Conservation (phyloP, 805 yeast species). For the Hanseniaspora occidentalis region DNA sequence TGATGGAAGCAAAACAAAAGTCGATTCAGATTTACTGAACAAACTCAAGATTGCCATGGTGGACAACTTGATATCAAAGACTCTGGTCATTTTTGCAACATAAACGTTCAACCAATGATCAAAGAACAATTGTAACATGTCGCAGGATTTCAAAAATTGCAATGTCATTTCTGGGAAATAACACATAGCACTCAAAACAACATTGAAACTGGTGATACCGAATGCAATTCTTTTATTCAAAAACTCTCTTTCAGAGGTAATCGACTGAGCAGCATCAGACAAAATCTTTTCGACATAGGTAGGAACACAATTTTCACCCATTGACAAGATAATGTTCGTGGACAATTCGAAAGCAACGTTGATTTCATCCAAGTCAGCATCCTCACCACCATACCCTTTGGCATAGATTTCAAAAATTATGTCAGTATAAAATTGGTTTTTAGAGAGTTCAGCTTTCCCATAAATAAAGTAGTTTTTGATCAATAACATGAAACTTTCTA, state of each 20-base stretch:
- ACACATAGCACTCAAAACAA: constrained; percentile 50
- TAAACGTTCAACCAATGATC: constrained; percentile 25
- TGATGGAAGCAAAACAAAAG: not conserved
- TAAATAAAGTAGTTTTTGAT: constrained; percentile 62
- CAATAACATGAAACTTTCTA: constrained; percentile 67
- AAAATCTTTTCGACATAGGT: constrained; percentile 36
- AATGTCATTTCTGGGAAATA: constrained; percentile 47
- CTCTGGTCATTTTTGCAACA: constrained; percentile 47
- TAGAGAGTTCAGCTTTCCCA: constrained; percentile 37
- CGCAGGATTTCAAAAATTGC: constrained; percentile 32
- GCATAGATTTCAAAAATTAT: constrained; percentile 39
- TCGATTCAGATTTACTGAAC: constrained; percentile 15
- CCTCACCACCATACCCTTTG: constrained; percentile 29
- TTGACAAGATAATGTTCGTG: constrained; percentile 47
- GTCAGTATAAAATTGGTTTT: constrained; percentile 34
- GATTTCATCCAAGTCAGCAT: constrained; percentile 45
- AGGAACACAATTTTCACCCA: constrained; percentile 33
- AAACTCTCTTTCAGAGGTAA: constrained; percentile 14
- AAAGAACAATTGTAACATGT: constrained; percentile 40
- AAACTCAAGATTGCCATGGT: constrained; percentile 53
- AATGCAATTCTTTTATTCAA: constrained; percentile 20
- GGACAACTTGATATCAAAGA: constrained; percentile 70
- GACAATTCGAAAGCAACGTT: constrained; percentile 48
- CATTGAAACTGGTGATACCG: constrained; percentile 31
- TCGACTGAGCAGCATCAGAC: constrained; percentile 28